Base-by-base conservation (phyloP, 106 monocot species). In the Dioscorea dumetorum region DNA sequence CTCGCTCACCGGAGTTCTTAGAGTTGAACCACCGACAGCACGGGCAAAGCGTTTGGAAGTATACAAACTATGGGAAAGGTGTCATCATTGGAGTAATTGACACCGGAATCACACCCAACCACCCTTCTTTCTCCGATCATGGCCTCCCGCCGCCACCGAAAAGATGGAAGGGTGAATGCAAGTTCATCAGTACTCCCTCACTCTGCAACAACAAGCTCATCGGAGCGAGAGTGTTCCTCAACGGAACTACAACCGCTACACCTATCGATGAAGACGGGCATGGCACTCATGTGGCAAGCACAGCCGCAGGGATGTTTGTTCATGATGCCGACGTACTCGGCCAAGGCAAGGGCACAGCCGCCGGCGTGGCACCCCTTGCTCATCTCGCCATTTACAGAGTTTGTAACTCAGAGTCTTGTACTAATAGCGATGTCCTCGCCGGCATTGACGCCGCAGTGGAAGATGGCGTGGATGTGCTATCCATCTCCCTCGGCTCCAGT, bases 1-100 rank as follows among this genome's bases (percentile, higher is more conserved):
- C 90, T 51, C 75, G 78, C 67, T 76, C 90, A 13, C 83, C 86
- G 0, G n/a, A 59, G 28, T 90, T 90, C 73, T 59, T 90, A 0
- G 78, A 80, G 10, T 66, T 90, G 18, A 50, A 22, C 60, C 57
- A 21, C 11, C 49, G n/a, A n/a, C n/a, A n/a, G n/a, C n/a, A 53
- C 1, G 3, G 13, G 6, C 41, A 41, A 0, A 68, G 70, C 0
- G 24, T 70, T 2, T 78, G 81, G 78, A 64, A 64, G 2, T 53
- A 7, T 7, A 35, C 74, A 19, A 54, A 49, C 54, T 57, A 49
- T 22, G 81, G 81, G 12, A 51, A 51, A 2, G 85, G 85, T 8
- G 33, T 78, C 16, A 69, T 85, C 49, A 68, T 85, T 49, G 85
- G 78, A 20, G 75, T 85, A 50, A 22, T 85, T 41, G 85, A 85